phyloP scores from a whole-genome alignment of 495 filamentous ascomycete genomes.

The Xylaria flabelliformis region DNA sequence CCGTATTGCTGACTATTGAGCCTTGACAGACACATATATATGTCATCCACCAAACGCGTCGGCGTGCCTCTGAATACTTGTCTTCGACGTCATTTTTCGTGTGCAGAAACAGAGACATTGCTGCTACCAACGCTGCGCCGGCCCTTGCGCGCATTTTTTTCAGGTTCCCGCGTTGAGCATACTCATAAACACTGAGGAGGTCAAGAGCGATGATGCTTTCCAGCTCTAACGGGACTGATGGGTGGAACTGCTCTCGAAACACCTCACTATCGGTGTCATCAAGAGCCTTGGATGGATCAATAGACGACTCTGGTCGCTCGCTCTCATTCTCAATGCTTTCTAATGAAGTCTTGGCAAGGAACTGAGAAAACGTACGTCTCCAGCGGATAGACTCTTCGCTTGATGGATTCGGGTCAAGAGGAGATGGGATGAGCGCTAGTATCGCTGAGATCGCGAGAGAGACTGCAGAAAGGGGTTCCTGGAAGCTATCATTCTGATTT shows the following conservation, averaged over 20 bases:
- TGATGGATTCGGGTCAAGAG: constrained; percentile 55
- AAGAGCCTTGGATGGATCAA: constrained; percentile 59
- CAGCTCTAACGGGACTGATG: constrained; percentile 57
- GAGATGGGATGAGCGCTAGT: constrained; percentile 61
- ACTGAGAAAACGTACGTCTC: constrained; percentile 61
- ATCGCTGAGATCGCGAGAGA: constrained; percentile 63
- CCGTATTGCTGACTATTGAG: constrained; percentile 65
- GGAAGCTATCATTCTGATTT: constrained; percentile 51
- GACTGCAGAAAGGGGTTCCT: constrained; percentile 58
- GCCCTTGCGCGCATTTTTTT: constrained; percentile 67
- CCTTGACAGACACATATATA: constrained; percentile 66
- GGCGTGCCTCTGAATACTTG: constrained; percentile 57
- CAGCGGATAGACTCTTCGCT: constrained; percentile 53
- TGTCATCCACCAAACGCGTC: constrained; percentile 70
- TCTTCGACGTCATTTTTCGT: constrained; percentile 54
- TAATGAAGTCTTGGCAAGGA: constrained; percentile 60
- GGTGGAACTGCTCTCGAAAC: constrained; percentile 58
- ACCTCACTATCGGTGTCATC: constrained; percentile 51
- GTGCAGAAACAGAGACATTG: constrained; percentile 61
- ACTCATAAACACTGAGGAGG: constrained; percentile 65
- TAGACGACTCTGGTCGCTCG: constrained; percentile 61
- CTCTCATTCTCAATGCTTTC: constrained; percentile 62
- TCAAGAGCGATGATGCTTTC: constrained; percentile 63
- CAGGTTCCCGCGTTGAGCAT: constrained; percentile 65
- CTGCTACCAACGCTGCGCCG: constrained; percentile 61